Percentiles rank a stretch among this genome's conserved stretches.
Conservation (phyloP, 1,284 basidiomycete genomes). For the Vanrija sp. region DNA sequence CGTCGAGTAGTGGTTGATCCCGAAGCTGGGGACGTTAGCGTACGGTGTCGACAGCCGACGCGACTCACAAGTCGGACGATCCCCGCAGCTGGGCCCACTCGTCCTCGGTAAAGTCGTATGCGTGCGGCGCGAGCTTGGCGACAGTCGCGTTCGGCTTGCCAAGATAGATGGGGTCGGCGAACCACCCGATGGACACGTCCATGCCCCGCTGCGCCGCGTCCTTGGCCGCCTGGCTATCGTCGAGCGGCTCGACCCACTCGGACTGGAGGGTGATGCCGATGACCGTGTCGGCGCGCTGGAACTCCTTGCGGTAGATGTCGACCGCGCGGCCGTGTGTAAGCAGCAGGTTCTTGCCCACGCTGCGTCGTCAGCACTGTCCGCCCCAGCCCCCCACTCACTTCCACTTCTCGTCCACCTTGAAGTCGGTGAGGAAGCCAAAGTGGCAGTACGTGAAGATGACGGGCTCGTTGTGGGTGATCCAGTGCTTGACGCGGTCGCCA, state of each 20-base stretch:
- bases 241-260: constrained; percentile 26
- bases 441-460: constrained; percentile 15
- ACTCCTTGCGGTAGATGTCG: constrained; percentile 24
- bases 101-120: constrained; percentile 8
- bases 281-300: constrained; percentile 18
- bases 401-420: constrained; percentile 5
- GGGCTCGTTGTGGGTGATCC: constrained; percentile 52
- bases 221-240: constrained; percentile 20
- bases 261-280: constrained; percentile 30
- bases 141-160: not conserved
- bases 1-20: constrained; percentile 23
- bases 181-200: constrained; percentile 17
- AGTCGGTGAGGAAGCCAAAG: constrained; percentile 2
- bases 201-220: constrained; percentile 12
- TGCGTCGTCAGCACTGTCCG: constrained; percentile 5
- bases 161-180: constrained; percentile 23
- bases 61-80: constrained; percentile 6
- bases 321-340: constrained; percentile 24
- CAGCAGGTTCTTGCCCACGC: constrained; percentile 11
- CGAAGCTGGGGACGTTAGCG: constrained; percentile 15
- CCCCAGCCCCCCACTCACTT: not conserved
- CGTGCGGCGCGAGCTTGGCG: not conserved
- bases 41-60: not conserved
- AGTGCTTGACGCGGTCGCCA: constrained; percentile 68
- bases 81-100: constrained; percentile 14